A percentile compares a stretch with the other conserved stretches of the same genome.
These are phyloP conservation scores for Neurospora tetrasperma DNA, from an alignment of 495 filamentous ascomycete genomes.

Conservation along the genomic window DNA sequence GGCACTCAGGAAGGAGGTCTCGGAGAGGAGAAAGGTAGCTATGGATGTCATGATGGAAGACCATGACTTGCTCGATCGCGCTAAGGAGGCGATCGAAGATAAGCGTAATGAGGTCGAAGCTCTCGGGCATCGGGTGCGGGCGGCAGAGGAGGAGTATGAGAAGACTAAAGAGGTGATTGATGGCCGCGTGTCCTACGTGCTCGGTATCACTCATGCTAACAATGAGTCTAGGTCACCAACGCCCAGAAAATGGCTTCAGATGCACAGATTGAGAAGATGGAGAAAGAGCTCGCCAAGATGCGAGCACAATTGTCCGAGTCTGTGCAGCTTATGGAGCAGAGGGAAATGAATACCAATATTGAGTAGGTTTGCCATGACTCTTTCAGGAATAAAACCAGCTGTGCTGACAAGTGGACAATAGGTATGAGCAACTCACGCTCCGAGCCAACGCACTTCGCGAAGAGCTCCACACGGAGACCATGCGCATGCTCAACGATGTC, in stretches of 20 bases:
- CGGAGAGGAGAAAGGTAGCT: slow-evolving; percentile 66
- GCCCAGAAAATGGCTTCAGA: slow-evolving; percentile 81
- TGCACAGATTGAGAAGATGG: slow-evolving; percentile 94
- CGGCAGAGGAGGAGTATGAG: slow-evolving; percentile 88
- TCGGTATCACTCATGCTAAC: slow-evolving; percentile 1
- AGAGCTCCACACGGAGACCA: slow-evolving; percentile 90
- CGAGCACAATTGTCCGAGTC: slow-evolving; percentile 72
- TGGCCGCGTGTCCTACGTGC: not conserved
- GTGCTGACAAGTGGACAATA: slow-evolving; percentile 24
- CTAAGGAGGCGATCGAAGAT: slow-evolving; percentile 91
- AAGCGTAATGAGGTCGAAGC: slow-evolving; percentile 85
- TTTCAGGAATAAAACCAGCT: not conserved
- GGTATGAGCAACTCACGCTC: slow-evolving; percentile 82
- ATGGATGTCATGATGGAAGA: slow-evolving; percentile 85
- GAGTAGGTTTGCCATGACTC: slow-evolving; percentile 47
- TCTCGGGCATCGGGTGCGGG: slow-evolving; percentile 72
- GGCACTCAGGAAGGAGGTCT: slow-evolving; percentile 73
- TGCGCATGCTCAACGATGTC: slow-evolving; percentile 91
- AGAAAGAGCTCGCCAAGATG: slow-evolving; percentile 94
- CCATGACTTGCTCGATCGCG: slow-evolving; percentile 80
- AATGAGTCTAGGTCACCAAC: slow-evolving; percentile 45
- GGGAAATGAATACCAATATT: slow-evolving; percentile 93
- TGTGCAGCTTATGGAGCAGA: slow-evolving; percentile 85
- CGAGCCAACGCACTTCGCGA: slow-evolving; percentile 77
- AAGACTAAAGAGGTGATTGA: slow-evolving; percentile 66